Evolutionary conservation across 805 yeast species (phyloP).

Genomic region (Ogataea ramenticola): DNA sequence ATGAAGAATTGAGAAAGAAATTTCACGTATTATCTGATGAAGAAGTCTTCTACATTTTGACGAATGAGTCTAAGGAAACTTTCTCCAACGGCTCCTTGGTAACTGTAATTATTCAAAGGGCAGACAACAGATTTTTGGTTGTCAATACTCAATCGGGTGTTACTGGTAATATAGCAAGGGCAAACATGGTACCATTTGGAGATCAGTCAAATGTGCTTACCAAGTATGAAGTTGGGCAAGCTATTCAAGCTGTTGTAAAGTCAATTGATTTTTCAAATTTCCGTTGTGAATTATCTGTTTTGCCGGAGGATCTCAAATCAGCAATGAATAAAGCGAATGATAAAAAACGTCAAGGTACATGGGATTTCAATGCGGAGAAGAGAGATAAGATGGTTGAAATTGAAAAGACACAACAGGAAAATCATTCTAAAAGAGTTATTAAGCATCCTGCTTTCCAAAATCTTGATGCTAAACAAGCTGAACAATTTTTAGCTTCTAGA

Average conservation of each 20-base stretch:
- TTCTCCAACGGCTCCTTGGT: slow-evolving; percentile 64
- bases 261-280: slow-evolving; percentile 69
- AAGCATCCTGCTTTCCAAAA: slow-evolving; percentile 89
- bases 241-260: slow-evolving; percentile 75
- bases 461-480: slow-evolving; percentile 83
- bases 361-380: slow-evolving; percentile 77
- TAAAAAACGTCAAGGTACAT: slow-evolving; percentile 51
- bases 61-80: slow-evolving; percentile 74
- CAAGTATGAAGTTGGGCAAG: slow-evolving; percentile 59
- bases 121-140: slow-evolving; percentile 33
- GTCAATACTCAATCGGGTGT: slow-evolving; percentile 54
- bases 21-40: slow-evolving; percentile 56
- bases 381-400: slow-evolving; percentile 53
- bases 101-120: slow-evolving; percentile 67
- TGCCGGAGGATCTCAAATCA: slow-evolving; percentile 54
- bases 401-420: slow-evolving; percentile 57
- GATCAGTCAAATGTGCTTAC: slow-evolving; percentile 33
- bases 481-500: slow-evolving; percentile 82
- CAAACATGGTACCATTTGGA: slow-evolving; percentile 35
- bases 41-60: slow-evolving; percentile 81
- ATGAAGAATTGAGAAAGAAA: slow-evolving; percentile 74
- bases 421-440: slow-evolving; percentile 66
- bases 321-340: slow-evolving; percentile 37
- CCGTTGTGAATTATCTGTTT: slow-evolving; percentile 65
- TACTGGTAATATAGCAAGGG: slow-evolving; percentile 24